Conservation (phyloP, 306 rosid species). For the Lupinus albus region DNA sequence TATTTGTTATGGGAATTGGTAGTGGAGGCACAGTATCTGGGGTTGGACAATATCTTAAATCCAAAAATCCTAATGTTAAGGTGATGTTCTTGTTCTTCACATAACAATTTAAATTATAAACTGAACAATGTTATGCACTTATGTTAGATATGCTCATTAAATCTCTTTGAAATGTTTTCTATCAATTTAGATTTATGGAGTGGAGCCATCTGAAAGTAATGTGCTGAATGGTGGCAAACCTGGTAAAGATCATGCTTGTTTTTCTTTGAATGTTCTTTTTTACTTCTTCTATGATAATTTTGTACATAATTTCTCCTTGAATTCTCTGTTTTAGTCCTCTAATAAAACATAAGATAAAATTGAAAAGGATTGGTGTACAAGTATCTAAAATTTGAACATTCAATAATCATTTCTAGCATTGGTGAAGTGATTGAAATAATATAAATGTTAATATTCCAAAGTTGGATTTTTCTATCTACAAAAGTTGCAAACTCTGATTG, state of each 20-base stretch:
- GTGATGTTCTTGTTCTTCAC: constrained; percentile 41
- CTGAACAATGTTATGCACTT: constrained; percentile 4
- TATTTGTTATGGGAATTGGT: constrained; percentile 97
- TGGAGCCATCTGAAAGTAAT: constrained; percentile 93
- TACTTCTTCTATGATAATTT: neutral
- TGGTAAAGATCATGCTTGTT: constrained; percentile 49
- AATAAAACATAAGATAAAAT: no score
- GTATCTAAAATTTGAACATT: neutral
- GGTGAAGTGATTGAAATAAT: constrained; percentile 10
- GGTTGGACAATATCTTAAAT: constrained; percentile 94
- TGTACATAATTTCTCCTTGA: constrained; percentile 2
- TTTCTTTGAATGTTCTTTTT: neutral
- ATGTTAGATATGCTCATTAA: constrained; percentile 28
- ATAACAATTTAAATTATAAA: constrained; percentile 29
- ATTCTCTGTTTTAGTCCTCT: constrained; percentile 3
- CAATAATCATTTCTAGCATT: constrained; percentile 9
- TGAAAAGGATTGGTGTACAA: no score
- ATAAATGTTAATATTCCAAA: neutral
- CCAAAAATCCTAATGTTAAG: constrained; percentile 84
- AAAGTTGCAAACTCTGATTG: constrained; percentile 33
- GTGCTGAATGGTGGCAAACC: constrained; percentile 92
- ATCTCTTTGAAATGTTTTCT: constrained; percentile 33
- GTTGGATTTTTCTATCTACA: neutral
- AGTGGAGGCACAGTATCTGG: constrained; percentile 98
- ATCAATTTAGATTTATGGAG: constrained; percentile 63